Evolutionary conservation across 2,329 filamentous ascomycete species (phyloP).

Genomic region (Neoscytalidium dimidiatum): DNA sequence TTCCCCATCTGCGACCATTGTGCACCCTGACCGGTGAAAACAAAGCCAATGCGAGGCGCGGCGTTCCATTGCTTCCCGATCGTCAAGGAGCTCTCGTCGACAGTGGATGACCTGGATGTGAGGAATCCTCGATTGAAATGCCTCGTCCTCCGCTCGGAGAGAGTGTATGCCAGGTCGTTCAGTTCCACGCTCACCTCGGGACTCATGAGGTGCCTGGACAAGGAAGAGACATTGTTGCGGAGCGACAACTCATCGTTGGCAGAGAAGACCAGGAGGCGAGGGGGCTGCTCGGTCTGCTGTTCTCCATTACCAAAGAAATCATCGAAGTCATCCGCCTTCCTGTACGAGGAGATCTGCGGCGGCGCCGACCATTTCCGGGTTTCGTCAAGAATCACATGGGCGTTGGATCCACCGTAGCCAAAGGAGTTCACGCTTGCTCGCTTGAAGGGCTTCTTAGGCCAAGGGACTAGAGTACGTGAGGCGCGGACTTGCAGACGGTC

Average conservation of each 20-base stretch:
- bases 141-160: slow-evolving; percentile 2
- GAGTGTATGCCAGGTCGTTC: slow-evolving; percentile 2
- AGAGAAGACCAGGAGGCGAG: slow-evolving; percentile 16
- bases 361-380: neutral
- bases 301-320: neutral
- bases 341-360: slow-evolving; percentile 6
- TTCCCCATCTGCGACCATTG: slow-evolving; percentile 39
- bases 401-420: slow-evolving; percentile 30
- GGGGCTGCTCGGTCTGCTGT: neutral
- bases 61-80: neutral
- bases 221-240: neutral
- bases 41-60: slow-evolving; percentile 29
- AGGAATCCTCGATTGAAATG: neutral
- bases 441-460: slow-evolving; percentile 20
- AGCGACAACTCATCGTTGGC: slow-evolving; percentile 20
- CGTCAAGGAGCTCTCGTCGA: neutral
- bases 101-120: neutral
- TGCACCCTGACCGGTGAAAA: slow-evolving; percentile 43
- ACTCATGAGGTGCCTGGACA: slow-evolving; percentile 20
- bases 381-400: slow-evolving; percentile 29
- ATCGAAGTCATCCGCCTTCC: neutral
- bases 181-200: slow-evolving; percentile 9
- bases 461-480: slow-evolving; percentile 5
- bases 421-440: slow-evolving; percentile 28
- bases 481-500: neutral